A percentile compares a stretch with the other conserved stretches of the same genome.
Conservation (phyloP, 2,329 filamentous ascomycete genomes). For the Xylariaceae sp. region DNA sequence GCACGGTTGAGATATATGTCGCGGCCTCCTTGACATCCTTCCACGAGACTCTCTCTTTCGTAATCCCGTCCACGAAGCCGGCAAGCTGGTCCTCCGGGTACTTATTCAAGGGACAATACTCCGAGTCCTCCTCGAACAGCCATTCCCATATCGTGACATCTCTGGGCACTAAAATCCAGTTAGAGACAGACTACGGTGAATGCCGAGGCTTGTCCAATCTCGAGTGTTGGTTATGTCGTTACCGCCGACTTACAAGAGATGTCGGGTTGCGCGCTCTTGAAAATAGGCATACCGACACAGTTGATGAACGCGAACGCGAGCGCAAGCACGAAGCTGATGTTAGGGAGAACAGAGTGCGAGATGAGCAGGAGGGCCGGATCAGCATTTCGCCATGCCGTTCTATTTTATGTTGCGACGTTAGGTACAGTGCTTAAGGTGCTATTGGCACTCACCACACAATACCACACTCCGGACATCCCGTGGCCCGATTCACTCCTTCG, state of each 20-base stretch:
- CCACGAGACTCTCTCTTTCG: constrained; percentile 55
- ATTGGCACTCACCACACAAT: too few species aligned
- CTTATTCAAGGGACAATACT: constrained; percentile 22
- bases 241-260: constrained; percentile 20
- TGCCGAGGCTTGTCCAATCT: background rate
- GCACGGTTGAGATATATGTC: constrained; percentile 56
- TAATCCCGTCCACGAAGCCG: constrained; percentile 46
- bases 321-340: background rate
- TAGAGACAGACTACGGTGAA: background rate
- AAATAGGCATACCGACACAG: constrained; percentile 20
- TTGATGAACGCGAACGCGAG: background rate
- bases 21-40: constrained; percentile 53
- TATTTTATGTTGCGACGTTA: too few species aligned
- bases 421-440: too few species aligned
- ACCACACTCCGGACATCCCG: too few species aligned
- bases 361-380: background rate
- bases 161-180: constrained; percentile 15
- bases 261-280: constrained; percentile 24
- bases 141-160: constrained; percentile 28
- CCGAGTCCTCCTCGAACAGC: constrained; percentile 24
- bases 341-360: too few species aligned
- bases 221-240: background rate
- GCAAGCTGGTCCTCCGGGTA: constrained; percentile 25
- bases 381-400: background rate
- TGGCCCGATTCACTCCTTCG: too few species aligned